Conservation (phyloP, 495 filamentous ascomycete genomes). For the Peziza echinospora region DNA sequence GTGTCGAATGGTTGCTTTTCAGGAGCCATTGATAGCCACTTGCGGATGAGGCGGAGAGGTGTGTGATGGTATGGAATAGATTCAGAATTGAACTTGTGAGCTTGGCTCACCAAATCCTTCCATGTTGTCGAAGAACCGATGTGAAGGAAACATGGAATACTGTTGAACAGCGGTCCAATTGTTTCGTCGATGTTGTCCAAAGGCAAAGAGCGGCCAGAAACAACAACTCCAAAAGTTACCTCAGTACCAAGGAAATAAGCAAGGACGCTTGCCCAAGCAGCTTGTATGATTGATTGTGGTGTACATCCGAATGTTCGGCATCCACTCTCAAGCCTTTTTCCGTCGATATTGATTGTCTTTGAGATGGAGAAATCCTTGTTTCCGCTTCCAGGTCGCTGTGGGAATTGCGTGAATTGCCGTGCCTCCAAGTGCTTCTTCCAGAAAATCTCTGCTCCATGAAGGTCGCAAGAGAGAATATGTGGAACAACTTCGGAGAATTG, state of each 20-base stretch:
- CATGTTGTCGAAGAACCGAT: slow-evolving; percentile 27
- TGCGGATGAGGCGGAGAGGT: slow-evolving; percentile 47
- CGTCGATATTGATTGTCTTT: slow-evolving; percentile 14
- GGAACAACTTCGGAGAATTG: slow-evolving; percentile 24
- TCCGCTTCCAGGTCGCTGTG: not conserved
- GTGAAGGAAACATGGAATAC: slow-evolving; percentile 43
- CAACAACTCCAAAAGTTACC: slow-evolving; percentile 40
- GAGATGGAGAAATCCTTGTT: slow-evolving; percentile 15
- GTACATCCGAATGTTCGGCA: slow-evolving; percentile 41
- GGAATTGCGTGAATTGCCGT: slow-evolving; percentile 13
- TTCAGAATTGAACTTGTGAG: slow-evolving; percentile 39
- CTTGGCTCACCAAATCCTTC: slow-evolving; percentile 28
- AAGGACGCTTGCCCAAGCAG: slow-evolving; percentile 39
- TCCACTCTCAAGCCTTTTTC: slow-evolving; percentile 25
- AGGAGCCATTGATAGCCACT: slow-evolving; percentile 35
- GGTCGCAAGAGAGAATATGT: slow-evolving; percentile 26
- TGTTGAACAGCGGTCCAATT: slow-evolving; percentile 81
- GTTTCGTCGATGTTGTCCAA: slow-evolving; percentile 42
- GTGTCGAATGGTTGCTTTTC: slow-evolving; percentile 52
- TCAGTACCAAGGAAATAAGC: slow-evolving; percentile 22
- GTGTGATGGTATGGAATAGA: slow-evolving; percentile 47
- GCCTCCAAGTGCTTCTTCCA: slow-evolving; percentile 40
- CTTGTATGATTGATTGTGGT: slow-evolving; percentile 51
- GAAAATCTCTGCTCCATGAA: slow-evolving; percentile 35
- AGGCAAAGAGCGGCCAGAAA: slow-evolving; percentile 48